Conservation (phyloP, 768 basidiomycete species). For the Pholiota conissans region DNA sequence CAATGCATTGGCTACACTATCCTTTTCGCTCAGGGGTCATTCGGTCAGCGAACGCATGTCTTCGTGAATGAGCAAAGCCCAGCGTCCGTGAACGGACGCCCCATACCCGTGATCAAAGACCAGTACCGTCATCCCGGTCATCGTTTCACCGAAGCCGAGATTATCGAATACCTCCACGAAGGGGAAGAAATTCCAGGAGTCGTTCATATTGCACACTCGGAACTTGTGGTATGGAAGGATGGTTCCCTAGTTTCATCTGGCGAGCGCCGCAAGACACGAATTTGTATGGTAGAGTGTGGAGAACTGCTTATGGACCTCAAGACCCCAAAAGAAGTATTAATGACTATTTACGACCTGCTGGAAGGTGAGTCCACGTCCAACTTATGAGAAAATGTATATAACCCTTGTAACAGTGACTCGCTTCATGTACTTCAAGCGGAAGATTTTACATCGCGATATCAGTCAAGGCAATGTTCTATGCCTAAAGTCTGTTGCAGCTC, state of each 20-base stretch:
- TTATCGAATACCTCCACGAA: background rate
- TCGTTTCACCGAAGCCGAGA: background rate
- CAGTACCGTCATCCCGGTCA: background rate
- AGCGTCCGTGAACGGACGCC: background rate
- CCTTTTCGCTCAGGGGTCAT: background rate
- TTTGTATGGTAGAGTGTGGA: background rate
- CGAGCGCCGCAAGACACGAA: background rate
- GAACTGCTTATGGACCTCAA: background rate
- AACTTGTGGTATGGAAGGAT: background rate
- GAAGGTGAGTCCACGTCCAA: constrained; percentile 3
- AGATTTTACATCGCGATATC: constrained; percentile 9
- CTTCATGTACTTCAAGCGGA: constrained; percentile 3
- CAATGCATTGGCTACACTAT: background rate
- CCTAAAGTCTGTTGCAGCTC: background rate
- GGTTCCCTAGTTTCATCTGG: background rate
- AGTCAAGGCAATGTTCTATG: constrained; percentile 2
- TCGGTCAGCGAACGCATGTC: background rate
- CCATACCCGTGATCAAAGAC: constrained; percentile 2
- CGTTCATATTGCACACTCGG: background rate
- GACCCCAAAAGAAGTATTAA: background rate
- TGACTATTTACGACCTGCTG: constrained; percentile 9
- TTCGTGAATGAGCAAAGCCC: constrained; percentile 1
- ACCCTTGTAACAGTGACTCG: constrained; percentile 2
- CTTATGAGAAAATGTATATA: background rate
- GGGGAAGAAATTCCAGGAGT: background rate